Percentiles rank a stretch among this genome's conserved stretches.
These are phyloP conservation scores for Metarhizium guizhouense DNA, from an alignment of 2,329 filamentous ascomycete genomes.

Conservation along the genomic window DNA sequence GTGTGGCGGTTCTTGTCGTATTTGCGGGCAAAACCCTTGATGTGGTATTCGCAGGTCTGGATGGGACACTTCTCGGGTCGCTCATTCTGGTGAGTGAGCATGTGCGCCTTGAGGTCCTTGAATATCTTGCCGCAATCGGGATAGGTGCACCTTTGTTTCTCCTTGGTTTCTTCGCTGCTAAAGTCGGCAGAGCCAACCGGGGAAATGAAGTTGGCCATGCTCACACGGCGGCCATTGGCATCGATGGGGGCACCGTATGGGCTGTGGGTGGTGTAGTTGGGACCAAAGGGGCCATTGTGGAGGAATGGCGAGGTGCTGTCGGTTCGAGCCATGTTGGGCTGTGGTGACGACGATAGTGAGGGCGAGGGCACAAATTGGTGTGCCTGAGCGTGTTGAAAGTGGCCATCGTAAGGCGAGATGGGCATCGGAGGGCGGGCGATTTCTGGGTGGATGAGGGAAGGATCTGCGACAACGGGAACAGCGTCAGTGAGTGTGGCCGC, in stretches of 20 bases:
- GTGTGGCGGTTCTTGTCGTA: conserved; percentile 96
- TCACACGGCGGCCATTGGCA: conserved; percentile 49
- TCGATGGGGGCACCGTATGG: conserved; percentile 40
- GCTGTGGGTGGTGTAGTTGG: conserved; percentile 39
- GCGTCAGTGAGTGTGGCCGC: conserved; percentile 23
- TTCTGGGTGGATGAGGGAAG: conserved; percentile 47
- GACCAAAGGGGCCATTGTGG: conserved; percentile 43
- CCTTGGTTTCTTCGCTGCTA: conserved; percentile 55
- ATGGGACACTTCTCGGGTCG: conserved; percentile 93
- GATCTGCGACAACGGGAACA: conserved; percentile 32
- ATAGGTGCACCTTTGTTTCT: conserved; percentile 67
- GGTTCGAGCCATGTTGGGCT: conserved; percentile 37
- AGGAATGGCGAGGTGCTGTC: conserved; percentile 61
- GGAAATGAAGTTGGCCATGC: conserved; percentile 61
- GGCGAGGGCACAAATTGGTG: conserved; percentile 52
- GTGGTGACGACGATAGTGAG: conserved; percentile 44
- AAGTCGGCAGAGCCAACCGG: conserved; percentile 47
- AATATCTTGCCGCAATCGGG: conserved; percentile 78
- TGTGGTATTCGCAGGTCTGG: conserved; percentile 81
- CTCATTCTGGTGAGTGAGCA: conserved; percentile 88
- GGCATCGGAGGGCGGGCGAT: conserved; percentile 39
- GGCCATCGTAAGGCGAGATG: conserved; percentile 35
- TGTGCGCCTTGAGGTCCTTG: conserved; percentile 88
- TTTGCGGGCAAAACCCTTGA: conserved; percentile 87
- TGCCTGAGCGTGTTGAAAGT: conserved; percentile 34